Base-by-base conservation (phyloP, 1,284 basidiomycete species). In the Cerioporus squamosus region DNA sequence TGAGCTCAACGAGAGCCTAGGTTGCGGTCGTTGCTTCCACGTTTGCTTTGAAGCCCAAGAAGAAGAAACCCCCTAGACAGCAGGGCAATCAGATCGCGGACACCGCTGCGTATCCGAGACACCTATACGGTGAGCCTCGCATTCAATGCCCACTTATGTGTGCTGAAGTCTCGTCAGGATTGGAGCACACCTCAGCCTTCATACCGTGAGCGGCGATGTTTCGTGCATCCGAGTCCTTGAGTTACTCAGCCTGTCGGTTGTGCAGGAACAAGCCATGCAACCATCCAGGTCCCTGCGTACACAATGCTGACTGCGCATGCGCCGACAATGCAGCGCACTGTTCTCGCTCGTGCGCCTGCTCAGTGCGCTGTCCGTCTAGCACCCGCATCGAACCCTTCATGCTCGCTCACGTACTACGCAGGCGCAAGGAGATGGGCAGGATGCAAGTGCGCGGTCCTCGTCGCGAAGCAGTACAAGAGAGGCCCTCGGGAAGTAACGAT, bases 221-320 rank as follows among this genome's bases (percentile, higher is more conserved):
- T 10, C 33, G 12, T 36, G 12, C 33, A 36, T 10, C 3, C 33
- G n/a, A n/a, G n/a, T n/a, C n/a, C n/a, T n/a, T n/a, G n/a, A n/a
- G n/a, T n/a, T n/a, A n/a, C 33, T 36, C 1, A 15, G 3, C 33
- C 14, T 10, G 10, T 36, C 4, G 9, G 6, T 15, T 15, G 33
- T 12, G 9, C 33, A 68, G 65, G 12, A 60, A 65, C 24, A 55
- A 60, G 5, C 79, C 79, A 4, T 85, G 83, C 64, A 66, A 66
- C 4, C 83, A 85, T 61, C 44, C 60, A 0, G 82, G 83, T 0
- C 76, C 78, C 0, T 85, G 83, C 64, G 68, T 68, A 22, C 57
- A 64, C 4, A 52, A 55, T 0, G 64, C 68, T 0, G 51, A 66
- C 2, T 84, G 82, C 60, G 60, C 72, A 0, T 84, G 82, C 65